Evolutionary conservation across 2,329 filamentous ascomycete species (phyloP), one percentile per base, ranked within the genome.

Genomic region (Graphium sp.): DNA sequence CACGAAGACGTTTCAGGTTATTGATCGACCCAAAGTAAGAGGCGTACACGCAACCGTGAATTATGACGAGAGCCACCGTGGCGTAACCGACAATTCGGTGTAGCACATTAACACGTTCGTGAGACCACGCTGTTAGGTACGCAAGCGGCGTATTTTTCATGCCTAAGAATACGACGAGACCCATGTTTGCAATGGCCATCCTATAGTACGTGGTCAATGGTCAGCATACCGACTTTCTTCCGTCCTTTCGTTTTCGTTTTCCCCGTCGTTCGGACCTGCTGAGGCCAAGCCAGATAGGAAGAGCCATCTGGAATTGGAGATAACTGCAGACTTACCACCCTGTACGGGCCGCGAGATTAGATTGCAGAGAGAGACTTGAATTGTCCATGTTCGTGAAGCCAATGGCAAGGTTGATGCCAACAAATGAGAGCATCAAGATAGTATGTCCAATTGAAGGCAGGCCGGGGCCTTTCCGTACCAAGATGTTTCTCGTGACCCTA

Each of bases 61-160:
- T 33, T 11, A 66, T 41, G 32, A 58, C 44, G 19, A 52, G 49
- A 19, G 51, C 32, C 16, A 70, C 51, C 12, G 61, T 58, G 6
- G 52, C 53, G 37, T 58, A 63, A 3, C 66, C 66, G 4, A 57
- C 54, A 12, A 64, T 47, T 32, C 61, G 60, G 37, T 74, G 68
- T 3, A 74, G 50, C 27, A 61, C 52, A 38, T 70, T 72, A 29
- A 74, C 55, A 13, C 62, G 55, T 34, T 73, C 67, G 41, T 74
- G 67, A 5, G 66, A 70, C 39, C 60, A 64, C 2, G 56, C 48
- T 2, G 60, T 61, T 8, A 74, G 36, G 33, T 58, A 56, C 0
- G 59, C 59, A 12, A 73, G 42, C 0, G 66, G 68, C 0, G 66
- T 72, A 39, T 72, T 70, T 38, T 70, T 71, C 23, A 73, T 48